These are phyloP conservation scores for Chlamydomonas schloesseri DNA, from an alignment of 139 green algal species.

Conservation along the genomic window DNA sequence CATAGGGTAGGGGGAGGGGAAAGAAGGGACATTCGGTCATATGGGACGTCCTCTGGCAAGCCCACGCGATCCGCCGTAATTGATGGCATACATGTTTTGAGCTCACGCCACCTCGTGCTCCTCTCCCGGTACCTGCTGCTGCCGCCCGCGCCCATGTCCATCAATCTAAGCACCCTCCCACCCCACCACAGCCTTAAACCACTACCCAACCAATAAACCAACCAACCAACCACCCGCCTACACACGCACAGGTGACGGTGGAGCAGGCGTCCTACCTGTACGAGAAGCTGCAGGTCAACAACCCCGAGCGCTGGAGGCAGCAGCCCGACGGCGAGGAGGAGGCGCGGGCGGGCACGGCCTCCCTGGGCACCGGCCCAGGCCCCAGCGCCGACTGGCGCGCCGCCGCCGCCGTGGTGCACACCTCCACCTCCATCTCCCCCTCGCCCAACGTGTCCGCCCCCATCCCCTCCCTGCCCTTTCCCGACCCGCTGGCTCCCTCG, in stretches of 20 bases:
- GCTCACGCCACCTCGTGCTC: neutral
- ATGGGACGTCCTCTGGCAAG: too few relatives aligned
- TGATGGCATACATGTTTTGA: too few relatives aligned
- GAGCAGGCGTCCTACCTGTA: constrained; percentile 29
- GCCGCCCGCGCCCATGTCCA: too few relatives aligned
- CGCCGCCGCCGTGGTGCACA: neutral
- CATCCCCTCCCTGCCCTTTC: constrained; percentile 2
- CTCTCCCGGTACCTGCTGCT: too few relatives aligned
- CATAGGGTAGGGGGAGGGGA: too few relatives aligned
- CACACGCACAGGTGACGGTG: constrained; percentile 16
- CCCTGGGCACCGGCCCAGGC: too few relatives aligned
- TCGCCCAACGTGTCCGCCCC: neutral
- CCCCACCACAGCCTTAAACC: too few relatives aligned
- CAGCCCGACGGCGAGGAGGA: neutral
- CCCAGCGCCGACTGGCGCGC: neutral
- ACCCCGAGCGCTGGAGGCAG: neutral
- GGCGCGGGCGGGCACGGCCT: too few relatives aligned
- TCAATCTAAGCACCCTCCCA: neutral
- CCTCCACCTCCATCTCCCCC: neutral
- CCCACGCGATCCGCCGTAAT: too few relatives aligned
- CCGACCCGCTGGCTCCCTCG: constrained; percentile 2
- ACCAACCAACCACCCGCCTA: too few relatives aligned
- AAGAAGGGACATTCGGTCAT: too few relatives aligned
- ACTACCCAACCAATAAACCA: too few relatives aligned
- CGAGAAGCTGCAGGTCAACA: constrained; percentile 12